phyloP scores from a whole-genome alignment of 2,329 filamentous ascomycete genomes.

The Mycosphaerella arachidis region DNA sequence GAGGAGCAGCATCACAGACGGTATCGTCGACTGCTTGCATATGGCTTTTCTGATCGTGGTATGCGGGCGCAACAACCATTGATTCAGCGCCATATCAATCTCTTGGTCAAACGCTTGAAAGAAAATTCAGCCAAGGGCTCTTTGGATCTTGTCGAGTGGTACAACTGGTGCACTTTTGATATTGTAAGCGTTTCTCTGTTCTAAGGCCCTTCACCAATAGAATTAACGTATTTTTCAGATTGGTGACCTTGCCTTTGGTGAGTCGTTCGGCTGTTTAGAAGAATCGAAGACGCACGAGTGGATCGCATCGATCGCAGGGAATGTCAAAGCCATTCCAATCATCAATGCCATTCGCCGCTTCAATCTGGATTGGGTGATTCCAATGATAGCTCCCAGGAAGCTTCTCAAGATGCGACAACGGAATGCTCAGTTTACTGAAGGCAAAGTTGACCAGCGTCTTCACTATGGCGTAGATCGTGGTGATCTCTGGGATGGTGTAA shows the following conservation, averaged over 20 bases:
- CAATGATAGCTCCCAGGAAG: constrained; percentile 1
- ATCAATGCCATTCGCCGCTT: constrained; percentile 1
- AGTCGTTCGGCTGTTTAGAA: constrained; percentile 15
- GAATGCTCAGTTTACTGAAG: neutral
- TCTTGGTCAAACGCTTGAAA: constrained; percentile 11
- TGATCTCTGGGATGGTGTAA: neutral
- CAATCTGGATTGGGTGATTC: neutral
- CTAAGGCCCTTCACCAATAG: neutral
- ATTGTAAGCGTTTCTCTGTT: constrained; percentile 7
- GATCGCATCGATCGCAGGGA: constrained; percentile 8
- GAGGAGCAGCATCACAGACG: neutral
- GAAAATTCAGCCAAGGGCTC: constrained; percentile 2
- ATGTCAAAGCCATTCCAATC: constrained; percentile 8
- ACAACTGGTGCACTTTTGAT: constrained; percentile 25
- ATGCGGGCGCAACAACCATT: constrained; percentile 16
- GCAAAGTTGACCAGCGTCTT: neutral
- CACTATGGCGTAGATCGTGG: neutral
- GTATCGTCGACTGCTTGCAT: neutral
- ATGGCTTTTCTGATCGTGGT: neutral
- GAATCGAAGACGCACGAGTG: constrained; percentile 5
- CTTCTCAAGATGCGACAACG: neutral
- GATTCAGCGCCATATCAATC: constrained; percentile 14
- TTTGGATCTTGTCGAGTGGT: constrained; percentile 21
- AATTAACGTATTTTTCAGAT: neutral
- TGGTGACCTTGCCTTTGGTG: constrained; percentile 19